Base-by-base conservation (phyloP, 208 protist genomes). In the Histomonas meleagridis region DNA sequence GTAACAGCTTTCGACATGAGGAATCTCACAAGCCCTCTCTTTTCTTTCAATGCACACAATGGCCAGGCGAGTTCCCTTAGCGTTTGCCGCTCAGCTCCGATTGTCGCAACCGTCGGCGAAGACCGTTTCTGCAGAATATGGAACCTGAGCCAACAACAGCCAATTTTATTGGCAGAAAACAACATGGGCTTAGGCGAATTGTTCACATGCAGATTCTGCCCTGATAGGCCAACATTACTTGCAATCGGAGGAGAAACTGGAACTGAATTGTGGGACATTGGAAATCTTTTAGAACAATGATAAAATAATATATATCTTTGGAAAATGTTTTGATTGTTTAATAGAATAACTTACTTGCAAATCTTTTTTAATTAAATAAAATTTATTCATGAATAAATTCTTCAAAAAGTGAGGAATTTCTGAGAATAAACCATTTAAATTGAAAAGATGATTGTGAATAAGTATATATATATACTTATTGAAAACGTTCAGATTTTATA, bases 181-280 rank as follows among this genome's bases (percentile, higher is more conserved):
- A 55, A 86, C 38, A 43, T 86, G 46, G 32, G 32, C 0, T 38
- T 86, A 38, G 76, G 76, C 0, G n/a, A 86, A 55, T 4, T 86
- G 23, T 86, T 86, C 76, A 46, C 40, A 1, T 86, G 76, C 46
- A 43, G n/a, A 26, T 86, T 86, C 35, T 86, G 76, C 38, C 76
- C 76, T 57, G 76, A 86, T 28, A 86, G 55, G 46, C 76, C 76
- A 86, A 32, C 46, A 51, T 48, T 86, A 7, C 76, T 86, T n/a
- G 76, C 76, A 55, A 40, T 86, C 18, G 76, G 76, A 51, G 76
- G 76, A 38, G 43, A 43, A 38, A 46, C 23, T 32, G 76, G 46
- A 51, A 55, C 76, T 21, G 40, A 40, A 16, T 23, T 86, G 2
- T 86, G 76, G 76, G 76, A 86, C 38, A 26, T 86, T 55, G 76